Evolutionary conservation across 768 basidiomycete species (phyloP).

Genomic region (Boletus subcaerulescens): DNA sequence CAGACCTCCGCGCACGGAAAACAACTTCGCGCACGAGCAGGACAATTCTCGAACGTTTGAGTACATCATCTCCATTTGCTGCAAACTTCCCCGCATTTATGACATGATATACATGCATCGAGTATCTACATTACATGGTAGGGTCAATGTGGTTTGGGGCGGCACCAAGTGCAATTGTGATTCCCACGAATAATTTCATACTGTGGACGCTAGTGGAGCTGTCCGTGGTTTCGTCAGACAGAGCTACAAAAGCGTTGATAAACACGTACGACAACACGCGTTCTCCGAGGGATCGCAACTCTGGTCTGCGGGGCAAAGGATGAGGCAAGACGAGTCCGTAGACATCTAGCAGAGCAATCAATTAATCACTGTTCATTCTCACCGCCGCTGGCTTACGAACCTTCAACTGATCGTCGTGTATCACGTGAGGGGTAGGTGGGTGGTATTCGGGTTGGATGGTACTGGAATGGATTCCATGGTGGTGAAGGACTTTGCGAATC

Average conservation of each 20-base stretch:
- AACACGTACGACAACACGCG: conserved; percentile 74
- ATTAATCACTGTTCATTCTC: background rate
- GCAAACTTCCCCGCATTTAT: conserved; percentile 71
- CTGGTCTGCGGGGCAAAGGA: conserved; percentile 67
- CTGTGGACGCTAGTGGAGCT: conserved; percentile 50
- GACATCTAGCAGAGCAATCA: conserved; percentile 37
- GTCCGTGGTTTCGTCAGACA: conserved; percentile 7
- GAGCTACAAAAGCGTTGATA: background rate
- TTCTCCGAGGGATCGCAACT: conserved; percentile 67
- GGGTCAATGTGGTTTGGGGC: conserved; percentile 26
- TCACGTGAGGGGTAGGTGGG: conserved; percentile 29
- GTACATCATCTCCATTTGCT: conserved; percentile 61
- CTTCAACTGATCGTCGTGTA: conserved; percentile 48
- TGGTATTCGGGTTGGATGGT: conserved; percentile 92
- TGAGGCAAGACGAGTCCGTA: conserved; percentile 60
- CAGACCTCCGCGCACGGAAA: conserved; percentile 55
- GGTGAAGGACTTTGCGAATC: conserved; percentile 81
- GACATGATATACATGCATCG: conserved; percentile 15
- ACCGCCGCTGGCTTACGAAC: conserved; percentile 31
- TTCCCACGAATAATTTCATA: conserved; percentile 31
- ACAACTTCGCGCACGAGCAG: conserved; percentile 46
- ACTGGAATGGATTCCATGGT: conserved; percentile 90
- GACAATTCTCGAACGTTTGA: conserved; percentile 56
- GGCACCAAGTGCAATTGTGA: background rate
- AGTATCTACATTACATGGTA: conserved; percentile 6